Evolutionary conservation across 2,329 filamentous ascomycete species (phyloP).

Genomic region (Neonectria ditissima): DNA sequence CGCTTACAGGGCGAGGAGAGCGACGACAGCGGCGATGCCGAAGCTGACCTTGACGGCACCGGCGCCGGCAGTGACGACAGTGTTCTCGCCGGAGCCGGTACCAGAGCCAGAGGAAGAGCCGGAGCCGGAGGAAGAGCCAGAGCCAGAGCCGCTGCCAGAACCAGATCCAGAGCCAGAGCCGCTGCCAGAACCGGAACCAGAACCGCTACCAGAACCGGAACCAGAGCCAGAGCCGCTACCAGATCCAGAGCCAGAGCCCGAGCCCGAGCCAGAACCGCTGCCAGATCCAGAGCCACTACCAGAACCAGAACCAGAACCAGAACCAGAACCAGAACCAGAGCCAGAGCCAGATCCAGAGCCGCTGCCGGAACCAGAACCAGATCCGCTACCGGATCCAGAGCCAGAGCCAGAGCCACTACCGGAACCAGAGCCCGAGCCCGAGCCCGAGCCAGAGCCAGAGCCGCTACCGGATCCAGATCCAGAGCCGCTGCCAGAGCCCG

Average conservation of each 20-base stretch:
- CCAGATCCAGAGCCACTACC: slow-evolving; percentile 5
- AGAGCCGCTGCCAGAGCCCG: too few relatives aligned
- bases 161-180: slow-evolving; percentile 2
- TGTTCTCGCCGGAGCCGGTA: slow-evolving; percentile 23
- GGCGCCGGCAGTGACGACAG: slow-evolving; percentile 44
- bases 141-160: not conserved
- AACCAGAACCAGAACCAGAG: not conserved
- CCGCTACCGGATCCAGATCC: too few relatives aligned
- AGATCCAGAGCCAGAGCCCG: not conserved
- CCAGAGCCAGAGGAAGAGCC: slow-evolving; percentile 6
- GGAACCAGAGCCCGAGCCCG: not conserved
- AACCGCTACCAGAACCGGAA: not conserved
- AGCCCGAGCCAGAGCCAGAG: too few relatives aligned
- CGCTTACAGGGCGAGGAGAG: slow-evolving; percentile 48
- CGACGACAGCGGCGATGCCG: slow-evolving; percentile 41
- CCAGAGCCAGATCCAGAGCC: slow-evolving; percentile 2
- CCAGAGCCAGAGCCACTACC: not conserved
- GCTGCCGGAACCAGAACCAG: slow-evolving; percentile 6
- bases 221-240: not conserved
- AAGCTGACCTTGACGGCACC: slow-evolving; percentile 47
- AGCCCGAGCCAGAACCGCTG: slow-evolving; percentile 13
- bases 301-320: not conserved
- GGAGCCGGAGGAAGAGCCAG: not conserved
- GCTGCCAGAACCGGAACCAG: slow-evolving; percentile 4
- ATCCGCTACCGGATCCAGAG: not conserved